Evolutionary conservation across 495 filamentous ascomycete genomes (phyloP).

Genomic region (Trichodelitschia bisporula): DNA sequence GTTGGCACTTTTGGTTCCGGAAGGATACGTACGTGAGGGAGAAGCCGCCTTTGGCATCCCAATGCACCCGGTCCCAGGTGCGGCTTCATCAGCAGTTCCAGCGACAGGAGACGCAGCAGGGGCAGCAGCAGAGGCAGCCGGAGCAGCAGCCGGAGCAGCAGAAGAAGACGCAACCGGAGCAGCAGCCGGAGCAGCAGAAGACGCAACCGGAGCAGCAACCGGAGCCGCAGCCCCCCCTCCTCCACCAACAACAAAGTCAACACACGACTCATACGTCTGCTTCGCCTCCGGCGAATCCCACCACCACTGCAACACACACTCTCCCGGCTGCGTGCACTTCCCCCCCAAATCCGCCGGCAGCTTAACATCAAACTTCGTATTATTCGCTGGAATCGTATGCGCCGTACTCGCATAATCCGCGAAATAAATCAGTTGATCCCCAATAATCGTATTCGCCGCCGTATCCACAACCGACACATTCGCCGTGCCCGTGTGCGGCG

Average conservation of each 20-base stretch:
- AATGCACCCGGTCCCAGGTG: too few relatives aligned
- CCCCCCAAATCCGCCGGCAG: conserved; percentile 31
- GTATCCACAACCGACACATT: conserved; percentile 49
- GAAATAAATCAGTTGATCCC: conserved; percentile 28
- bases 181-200: too few relatives aligned
- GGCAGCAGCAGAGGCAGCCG: too few relatives aligned
- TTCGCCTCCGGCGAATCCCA: conserved; percentile 40
- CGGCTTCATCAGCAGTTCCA: too few relatives aligned
- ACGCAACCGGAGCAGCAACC: too few relatives aligned
- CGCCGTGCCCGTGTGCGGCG: conserved; percentile 38
- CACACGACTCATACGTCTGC: conserved; percentile 51
- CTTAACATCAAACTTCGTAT: conserved; percentile 39
- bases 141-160: too few relatives aligned
- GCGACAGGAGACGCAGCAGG: too few relatives aligned
- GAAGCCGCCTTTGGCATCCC: too few relatives aligned
- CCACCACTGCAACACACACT: conserved; percentile 44
- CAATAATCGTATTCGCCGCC: conserved; percentile 30
- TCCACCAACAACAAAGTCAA: conserved; percentile 51
- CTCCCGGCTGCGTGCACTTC: conserved; percentile 32
- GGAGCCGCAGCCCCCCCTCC: too few relatives aligned
- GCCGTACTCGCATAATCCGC: conserved; percentile 26
- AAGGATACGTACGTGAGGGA: too few relatives aligned
- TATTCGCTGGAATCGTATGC: conserved; percentile 24
- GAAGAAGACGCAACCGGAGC: too few relatives aligned
- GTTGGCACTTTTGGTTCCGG: too few relatives aligned